phyloP scores from a whole-genome alignment of 495 filamentous ascomycete genomes.

The Neurospora sp. region DNA sequence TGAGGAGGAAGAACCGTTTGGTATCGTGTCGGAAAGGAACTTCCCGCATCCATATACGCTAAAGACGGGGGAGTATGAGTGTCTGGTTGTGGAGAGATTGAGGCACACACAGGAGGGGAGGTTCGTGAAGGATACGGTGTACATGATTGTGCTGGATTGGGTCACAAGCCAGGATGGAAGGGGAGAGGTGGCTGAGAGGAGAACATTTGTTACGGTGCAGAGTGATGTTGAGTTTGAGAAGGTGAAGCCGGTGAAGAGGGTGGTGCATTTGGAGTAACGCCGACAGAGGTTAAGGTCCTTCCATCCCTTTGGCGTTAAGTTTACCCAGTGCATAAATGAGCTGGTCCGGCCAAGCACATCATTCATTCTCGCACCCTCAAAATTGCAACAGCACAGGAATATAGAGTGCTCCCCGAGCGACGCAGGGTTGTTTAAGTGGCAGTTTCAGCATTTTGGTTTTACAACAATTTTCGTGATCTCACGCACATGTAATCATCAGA shows the following conservation, averaged over 20 bases:
- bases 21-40: conserved; percentile 9
- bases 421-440: not conserved
- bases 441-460: not conserved
- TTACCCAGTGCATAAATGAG: not conserved
- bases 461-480: not conserved
- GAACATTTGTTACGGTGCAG: conserved; percentile 3
- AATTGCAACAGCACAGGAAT: not conserved
- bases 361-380: not conserved
- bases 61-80: not conserved
- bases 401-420: not conserved
- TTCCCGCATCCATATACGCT: conserved; percentile 12
- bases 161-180: not conserved
- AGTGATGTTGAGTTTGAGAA: conserved; percentile 1
- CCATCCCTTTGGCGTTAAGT: not conserved
- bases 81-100: conserved; percentile 6
- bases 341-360: not conserved
- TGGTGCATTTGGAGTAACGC: not conserved
- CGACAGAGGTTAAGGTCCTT: not conserved
- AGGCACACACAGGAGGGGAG: not conserved
- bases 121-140: conserved; percentile 1
- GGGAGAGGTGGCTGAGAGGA: conserved; percentile 1
- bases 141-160: conserved; percentile 7
- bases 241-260: not conserved
- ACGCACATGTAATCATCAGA: not conserved
- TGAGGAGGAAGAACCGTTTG: not conserved